Evolutionary conservation across 139 green algal genomes (phyloP), one percentile per base, ranked within the genome.

Genomic region (Nannochloris sp.): DNA sequence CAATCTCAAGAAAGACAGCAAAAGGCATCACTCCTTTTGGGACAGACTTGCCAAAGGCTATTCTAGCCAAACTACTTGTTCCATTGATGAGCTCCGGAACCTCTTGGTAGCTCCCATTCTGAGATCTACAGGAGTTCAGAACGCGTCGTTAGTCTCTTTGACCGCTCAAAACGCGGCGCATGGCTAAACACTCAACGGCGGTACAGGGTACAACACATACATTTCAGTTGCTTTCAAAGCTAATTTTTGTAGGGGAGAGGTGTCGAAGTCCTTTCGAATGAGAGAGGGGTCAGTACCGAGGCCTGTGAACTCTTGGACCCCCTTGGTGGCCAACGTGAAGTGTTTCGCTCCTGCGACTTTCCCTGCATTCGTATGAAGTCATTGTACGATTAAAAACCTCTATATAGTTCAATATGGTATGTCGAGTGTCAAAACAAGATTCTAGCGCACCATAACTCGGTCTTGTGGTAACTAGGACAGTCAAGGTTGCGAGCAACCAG

Each of bases 141-240:
- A 6, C 5, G 33, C 33, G 33, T 40, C 33, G 33, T 40, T 40
- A 40, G 33, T 8, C 33, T 40, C 33, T 40, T 40, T 40, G 33
- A 40, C 33, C 33, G 33, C 33, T 40, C n/a, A 53, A 53, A 53
- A 53, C 46, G 17, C 17, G n/a, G 16, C 12, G n/a, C 46, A 53
- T 53, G 8, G 16, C 17, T 53, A 6, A 8, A 23, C 46, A 23
- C 46, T 53, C n/a, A 20, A 23, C 4, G n/a, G 17, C 17, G n/a
- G 0, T 23, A 53, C n/a, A 53, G 16, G 17, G 46, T 0, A 23
- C 10, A 53, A 11, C 46, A 53, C 46, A 28, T 23, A 53, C 46
- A 53, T 53, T 53, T 53, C 46, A 28, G 46, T 53, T 53, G 46
- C 10, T 53, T 53, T 53, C 14, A 28, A 20, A 23, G 46, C 46